A percentile compares a stretch with the other conserved stretches of the same genome.
Evolutionary conservation across 2,329 filamentous ascomycete species (phyloP).

Genomic region (Ophiostoma triangulosporum): DNA sequence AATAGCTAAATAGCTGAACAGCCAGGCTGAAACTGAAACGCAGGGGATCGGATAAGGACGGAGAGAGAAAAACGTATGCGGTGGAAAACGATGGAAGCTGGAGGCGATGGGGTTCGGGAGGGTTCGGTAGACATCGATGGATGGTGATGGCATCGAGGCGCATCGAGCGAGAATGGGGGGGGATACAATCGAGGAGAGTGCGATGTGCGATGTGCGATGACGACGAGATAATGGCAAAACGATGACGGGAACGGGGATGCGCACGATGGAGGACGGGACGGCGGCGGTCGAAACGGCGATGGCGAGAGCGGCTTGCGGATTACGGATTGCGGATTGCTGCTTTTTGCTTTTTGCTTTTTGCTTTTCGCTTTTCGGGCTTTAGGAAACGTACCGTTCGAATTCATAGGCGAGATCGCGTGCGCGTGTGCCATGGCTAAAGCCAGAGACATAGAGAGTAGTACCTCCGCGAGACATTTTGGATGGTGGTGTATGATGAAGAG

Average conservation of each 20-base stretch:
- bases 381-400: conserved; percentile 96
- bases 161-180: not conserved
- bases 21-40: not conserved
- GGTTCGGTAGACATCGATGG: not conserved
- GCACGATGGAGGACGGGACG: conserved; percentile 22
- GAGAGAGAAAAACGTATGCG: not conserved
- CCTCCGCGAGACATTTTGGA: conserved; percentile 74
- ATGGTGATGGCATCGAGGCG: not conserved
- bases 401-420: conserved; percentile 99
- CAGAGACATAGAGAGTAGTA: conserved; percentile 94
- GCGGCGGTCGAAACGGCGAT: not conserved
- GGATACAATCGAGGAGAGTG: conserved; percentile 11
- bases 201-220: conserved; percentile 15
- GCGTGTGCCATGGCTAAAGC: conserved; percentile 97
- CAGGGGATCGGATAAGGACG: not conserved
- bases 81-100: not conserved
- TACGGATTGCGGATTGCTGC: not conserved
- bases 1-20: not conserved
- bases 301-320: not conserved
- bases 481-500: conserved; percentile 8
- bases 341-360: not conserved
- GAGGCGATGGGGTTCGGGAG: not conserved
- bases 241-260: conserved; percentile 11
- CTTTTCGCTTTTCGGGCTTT: not conserved
- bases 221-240: conserved; percentile 10